Evolutionary conservation across 108 stramenopile genomes (phyloP).

Genomic region (Chaetoceros muelleri): DNA sequence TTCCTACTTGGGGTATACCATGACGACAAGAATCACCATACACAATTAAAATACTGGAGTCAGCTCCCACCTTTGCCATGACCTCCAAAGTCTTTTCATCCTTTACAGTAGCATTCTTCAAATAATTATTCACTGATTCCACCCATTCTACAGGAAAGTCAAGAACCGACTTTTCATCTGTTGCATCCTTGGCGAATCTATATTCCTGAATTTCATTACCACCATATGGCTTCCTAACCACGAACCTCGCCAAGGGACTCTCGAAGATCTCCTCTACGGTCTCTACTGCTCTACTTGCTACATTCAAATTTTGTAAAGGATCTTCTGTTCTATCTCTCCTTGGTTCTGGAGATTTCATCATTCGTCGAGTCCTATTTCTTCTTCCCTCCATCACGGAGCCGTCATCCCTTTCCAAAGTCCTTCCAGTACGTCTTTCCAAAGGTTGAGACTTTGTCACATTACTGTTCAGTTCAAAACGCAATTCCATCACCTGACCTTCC

Average conservation of each 20-base stretch:
- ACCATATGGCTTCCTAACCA: background rate
- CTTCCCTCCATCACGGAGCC: background rate
- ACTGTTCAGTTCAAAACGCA: too few relatives aligned
- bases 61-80: constrained; percentile 36
- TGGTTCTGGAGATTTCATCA: background rate
- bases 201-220: background rate
- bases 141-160: background rate
- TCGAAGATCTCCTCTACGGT: background rate
- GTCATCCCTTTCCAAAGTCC: background rate
- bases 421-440: background rate
- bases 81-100: constrained; percentile 36
- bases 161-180: too few relatives aligned
- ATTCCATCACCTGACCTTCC: background rate
- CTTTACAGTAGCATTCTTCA: background rate
- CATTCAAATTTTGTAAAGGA: background rate
- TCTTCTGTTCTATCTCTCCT: background rate
- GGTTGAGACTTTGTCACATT: too few relatives aligned
- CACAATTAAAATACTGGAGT: constrained; percentile 35
- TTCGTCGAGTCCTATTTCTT: background rate
- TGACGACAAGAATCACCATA: constrained; percentile 22
- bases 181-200: background rate
- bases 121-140: background rate
- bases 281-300: background rate
- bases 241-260: background rate
- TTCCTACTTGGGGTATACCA: constrained; percentile 15